Conservation (phyloP, 208 protist genomes). For the Acanthamoeba royreba region DNA sequence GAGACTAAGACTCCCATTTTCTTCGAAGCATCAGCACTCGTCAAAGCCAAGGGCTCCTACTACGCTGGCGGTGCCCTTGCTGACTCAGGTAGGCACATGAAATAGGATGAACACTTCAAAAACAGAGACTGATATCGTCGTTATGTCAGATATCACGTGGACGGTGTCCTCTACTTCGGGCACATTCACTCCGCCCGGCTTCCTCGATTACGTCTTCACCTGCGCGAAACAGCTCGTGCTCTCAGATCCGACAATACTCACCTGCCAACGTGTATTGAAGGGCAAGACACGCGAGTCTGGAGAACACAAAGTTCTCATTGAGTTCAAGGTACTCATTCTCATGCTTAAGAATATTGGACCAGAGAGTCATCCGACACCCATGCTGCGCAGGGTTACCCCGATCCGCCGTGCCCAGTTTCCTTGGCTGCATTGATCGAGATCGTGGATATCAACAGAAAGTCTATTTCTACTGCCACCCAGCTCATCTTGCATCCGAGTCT, state of each 20-base stretch:
- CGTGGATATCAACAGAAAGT: slow-evolving; percentile 42
- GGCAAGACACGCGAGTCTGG: slow-evolving; percentile 10
- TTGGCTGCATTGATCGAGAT: slow-evolving; percentile 42
- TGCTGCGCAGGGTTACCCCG: not conserved
- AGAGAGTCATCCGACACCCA: no score
- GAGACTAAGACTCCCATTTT: slow-evolving; percentile 2
- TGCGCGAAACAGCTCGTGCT: not conserved
- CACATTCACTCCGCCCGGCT: slow-evolving; percentile 23
- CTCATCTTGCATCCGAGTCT: slow-evolving; percentile 38
- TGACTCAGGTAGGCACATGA: not conserved
- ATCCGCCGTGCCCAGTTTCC: slow-evolving; percentile 20
- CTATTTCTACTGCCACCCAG: slow-evolving; percentile 24
- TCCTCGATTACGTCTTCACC: slow-evolving; percentile 7
- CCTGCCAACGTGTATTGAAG: slow-evolving; percentile 1
- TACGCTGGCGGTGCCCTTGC: slow-evolving; percentile 24
- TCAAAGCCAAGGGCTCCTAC: slow-evolving; percentile 44
- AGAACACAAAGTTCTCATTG: slow-evolving; percentile 30
- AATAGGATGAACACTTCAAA: no score
- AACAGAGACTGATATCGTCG: no score
- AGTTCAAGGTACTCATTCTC: slow-evolving; percentile 43
- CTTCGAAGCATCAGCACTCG: slow-evolving; percentile 2
- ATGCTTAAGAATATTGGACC: no score
- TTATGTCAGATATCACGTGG: slow-evolving; percentile 44
- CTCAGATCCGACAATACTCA: not conserved
- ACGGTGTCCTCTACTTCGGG: not conserved